Evolutionary conservation across 1,284 basidiomycete genomes (phyloP), one percentile per base, ranked within the genome.

Genomic region (Naganishia albida): DNA sequence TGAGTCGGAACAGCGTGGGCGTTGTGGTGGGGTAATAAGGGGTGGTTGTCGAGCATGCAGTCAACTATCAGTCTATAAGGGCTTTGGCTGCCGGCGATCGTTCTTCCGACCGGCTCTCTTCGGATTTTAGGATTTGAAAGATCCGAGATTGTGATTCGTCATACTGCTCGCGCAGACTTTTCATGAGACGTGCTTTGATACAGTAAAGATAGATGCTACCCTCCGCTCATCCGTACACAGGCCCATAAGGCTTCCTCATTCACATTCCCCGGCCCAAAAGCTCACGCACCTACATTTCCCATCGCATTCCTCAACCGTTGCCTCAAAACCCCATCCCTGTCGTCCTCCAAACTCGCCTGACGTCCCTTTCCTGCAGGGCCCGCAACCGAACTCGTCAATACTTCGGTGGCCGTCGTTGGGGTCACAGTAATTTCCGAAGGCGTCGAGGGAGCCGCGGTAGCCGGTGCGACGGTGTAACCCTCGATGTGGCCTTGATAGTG

Each of bases 251-350:
- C 3, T 40, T 25, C 25, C 20, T 13, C 16, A 59, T n/a, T n/a
- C n/a, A n/a, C n/a, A n/a, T n/a, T n/a, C n/a, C n/a, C n/a, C n/a
- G n/a, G 2, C 25, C 40, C 15, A 3, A 34, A 15, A 3, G 20
- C 40, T 56, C 42, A 56, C 13, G 57, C 57, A 7, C 77, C 77
- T 54, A 75, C 70, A 53, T 70, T 73, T 6, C 77, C 77, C 78
- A 80, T 80, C 16, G 75, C 78, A 66, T 78, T 78, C 67, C 77
- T 78, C 69, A 80, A 67, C 42, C 78, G 70, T 67, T 74, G 71
- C 38, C 77, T 68, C 51, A 80, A 65, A n/a, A 71, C 71, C 48
- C 78, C 75, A 68, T 80, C 77, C 51, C 77, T 68, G 51, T 56
- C 59, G 16, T 48, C 60, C 7, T 43, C 42, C 13, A 8, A 7